Percentiles rank a stretch among this genome's conserved stretches.
Conservation (phyloP, 2,329 filamentous ascomycete species). For the Pestalotiopsis sp. region DNA sequence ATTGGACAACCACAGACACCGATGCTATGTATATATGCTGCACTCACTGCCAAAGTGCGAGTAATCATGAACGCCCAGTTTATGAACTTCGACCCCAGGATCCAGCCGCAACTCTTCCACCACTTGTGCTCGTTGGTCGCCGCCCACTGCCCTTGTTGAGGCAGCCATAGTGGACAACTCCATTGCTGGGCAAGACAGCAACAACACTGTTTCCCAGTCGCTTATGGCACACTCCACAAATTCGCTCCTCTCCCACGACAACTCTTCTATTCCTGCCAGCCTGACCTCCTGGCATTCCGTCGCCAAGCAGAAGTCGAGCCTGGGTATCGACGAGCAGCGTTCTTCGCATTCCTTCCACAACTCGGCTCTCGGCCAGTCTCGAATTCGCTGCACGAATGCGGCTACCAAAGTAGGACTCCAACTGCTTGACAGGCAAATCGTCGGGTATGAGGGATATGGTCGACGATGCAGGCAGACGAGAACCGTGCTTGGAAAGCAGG, state of each 20-base stretch:
- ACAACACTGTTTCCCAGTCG: constrained; percentile 89
- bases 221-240: constrained; percentile 93
- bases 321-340: constrained; percentile 80
- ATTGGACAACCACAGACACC: constrained; percentile 1
- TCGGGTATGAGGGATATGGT: constrained; percentile 86
- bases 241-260: constrained; percentile 81
- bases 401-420: constrained; percentile 90
- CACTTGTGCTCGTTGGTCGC: constrained; percentile 35
- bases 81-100: constrained; percentile 28
- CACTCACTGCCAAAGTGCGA: constrained; percentile 1
- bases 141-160: constrained; percentile 45
- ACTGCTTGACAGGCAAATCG: constrained; percentile 73
- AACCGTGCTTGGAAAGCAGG: constrained; percentile 89
- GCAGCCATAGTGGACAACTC: constrained; percentile 82
- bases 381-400: constrained; percentile 87
- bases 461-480: constrained; percentile 83
- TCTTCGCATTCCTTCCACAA: constrained; percentile 76
- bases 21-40: constrained; percentile 7
- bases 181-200: constrained; percentile 82
- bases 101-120: constrained; percentile 27
- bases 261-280: constrained; percentile 67
- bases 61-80: neutral
- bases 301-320: constrained; percentile 73
- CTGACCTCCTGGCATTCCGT: constrained; percentile 56
- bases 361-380: constrained; percentile 76